Evolutionary conservation across 2,329 filamentous ascomycete species (phyloP).

Genomic region (Penicillium sp.): DNA sequence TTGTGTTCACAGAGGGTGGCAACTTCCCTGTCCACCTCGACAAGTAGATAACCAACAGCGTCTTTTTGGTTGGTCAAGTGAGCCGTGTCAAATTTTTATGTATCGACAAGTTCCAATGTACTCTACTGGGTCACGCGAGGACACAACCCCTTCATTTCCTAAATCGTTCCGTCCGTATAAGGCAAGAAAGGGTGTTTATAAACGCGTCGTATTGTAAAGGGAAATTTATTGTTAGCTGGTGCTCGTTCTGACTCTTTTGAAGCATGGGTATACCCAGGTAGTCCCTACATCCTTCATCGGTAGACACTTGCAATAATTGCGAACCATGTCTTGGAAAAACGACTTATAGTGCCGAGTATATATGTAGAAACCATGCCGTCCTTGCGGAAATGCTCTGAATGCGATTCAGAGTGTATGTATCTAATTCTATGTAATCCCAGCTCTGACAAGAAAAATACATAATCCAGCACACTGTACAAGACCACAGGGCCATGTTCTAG

Average conservation of each 20-base stretch:
- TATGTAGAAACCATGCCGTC: not conserved
- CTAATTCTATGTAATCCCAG: constrained; percentile 26
- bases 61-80: constrained; percentile 29
- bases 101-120: constrained; percentile 40
- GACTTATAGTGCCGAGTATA: not conserved
- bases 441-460: constrained; percentile 8
- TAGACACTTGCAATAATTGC: not conserved
- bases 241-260: not conserved
- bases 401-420: constrained; percentile 23
- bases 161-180: constrained; percentile 13
- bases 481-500: not conserved
- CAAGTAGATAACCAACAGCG: constrained; percentile 36
- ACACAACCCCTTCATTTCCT: constrained; percentile 29
- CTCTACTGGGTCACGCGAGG: constrained; percentile 39
- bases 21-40: constrained; percentile 56
- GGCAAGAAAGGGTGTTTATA: constrained; percentile 35
- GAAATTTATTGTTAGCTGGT: constrained; percentile 16
- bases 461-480: constrained; percentile 14
- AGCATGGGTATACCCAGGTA: not conserved
- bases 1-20: constrained; percentile 48
- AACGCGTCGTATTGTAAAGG: constrained; percentile 28
- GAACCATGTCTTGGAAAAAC: not conserved
- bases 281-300: not conserved
- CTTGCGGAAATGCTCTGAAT: constrained; percentile 19
- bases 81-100: constrained; percentile 30